Percentiles rank a stretch among this genome's conserved stretches.
Conservation (phyloP, 1,139 yeast species). For the Blastobotrys capitulatus region DNA sequence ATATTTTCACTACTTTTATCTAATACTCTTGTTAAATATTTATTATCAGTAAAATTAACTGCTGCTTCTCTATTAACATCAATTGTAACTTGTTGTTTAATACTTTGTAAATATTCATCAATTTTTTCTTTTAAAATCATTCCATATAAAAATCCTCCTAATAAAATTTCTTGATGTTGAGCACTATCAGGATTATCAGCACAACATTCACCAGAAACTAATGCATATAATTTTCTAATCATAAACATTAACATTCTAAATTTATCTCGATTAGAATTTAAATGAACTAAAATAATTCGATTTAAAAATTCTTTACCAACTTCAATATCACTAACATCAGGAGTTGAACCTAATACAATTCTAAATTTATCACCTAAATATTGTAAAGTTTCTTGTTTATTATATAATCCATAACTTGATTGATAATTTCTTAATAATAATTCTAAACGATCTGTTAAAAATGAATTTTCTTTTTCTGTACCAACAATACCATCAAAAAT, state of each 20-base stretch:
- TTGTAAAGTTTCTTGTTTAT: constrained; percentile 84
- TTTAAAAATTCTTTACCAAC: constrained; percentile 82
- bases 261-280: constrained; percentile 62
- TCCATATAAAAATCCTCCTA: constrained; percentile 95
- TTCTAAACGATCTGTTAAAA: constrained; percentile 97
- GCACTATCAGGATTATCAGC: constrained; percentile 99
- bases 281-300: constrained; percentile 85
- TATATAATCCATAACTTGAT: constrained; percentile 58
- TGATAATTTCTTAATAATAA: constrained; percentile 83
- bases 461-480: constrained; percentile 77
- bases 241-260: constrained; percentile 83
- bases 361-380: constrained; percentile 95
- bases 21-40: constrained; percentile 77
- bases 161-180: constrained; percentile 93
- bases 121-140: constrained; percentile 95
- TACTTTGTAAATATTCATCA: constrained; percentile 79
- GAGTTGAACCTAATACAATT: constrained; percentile 83
- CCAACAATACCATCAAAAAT: constrained; percentile 96
- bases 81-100: constrained; percentile 67
- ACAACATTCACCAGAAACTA: constrained; percentile 94
- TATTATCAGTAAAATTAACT: constrained; percentile 76
- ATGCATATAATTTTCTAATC: constrained; percentile 90
- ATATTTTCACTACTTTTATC: constrained; percentile 83
- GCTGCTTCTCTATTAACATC: constrained; percentile 80
- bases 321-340: constrained; percentile 81